Base-by-base conservation (phyloP, 106 monocot species). In the Allium sativum region DNA sequence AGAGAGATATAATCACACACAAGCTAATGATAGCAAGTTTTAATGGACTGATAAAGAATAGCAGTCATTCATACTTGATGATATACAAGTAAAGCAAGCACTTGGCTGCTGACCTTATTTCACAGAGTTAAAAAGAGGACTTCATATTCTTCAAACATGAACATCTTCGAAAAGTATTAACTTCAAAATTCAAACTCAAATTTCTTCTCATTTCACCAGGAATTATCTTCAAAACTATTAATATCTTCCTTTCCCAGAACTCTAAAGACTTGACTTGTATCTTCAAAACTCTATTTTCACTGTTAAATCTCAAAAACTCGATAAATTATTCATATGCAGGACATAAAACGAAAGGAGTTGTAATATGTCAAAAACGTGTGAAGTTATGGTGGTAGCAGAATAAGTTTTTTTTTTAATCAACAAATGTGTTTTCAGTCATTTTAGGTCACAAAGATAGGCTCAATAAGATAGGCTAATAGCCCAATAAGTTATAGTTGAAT, bases 81-180 rank as follows among this genome's bases (percentile, higher is more conserved):
- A 64, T 71, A 83, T 73, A 76, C 81, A 81, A 76, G 72, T 63
- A 79, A 82, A 73, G 77, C 77, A 74, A 70, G 76, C 80, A 76
- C 71, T 56, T 69, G 69, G 78, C 79, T 78, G 86, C 94, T 86
- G 73, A 94, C 86, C 89, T 90, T 86, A 58, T 67, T 64, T 76
- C 79, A 75, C 82, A 72, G 84, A 82, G 75, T 66, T 83, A 70
- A 70, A 91, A 79, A 89, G 87, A 74, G 78, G 77, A 82, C 88
- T 79, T 88, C 78, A 79, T 59, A 70, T 72, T 91, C 86, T 91
- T 90, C 86, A 83, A 73, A 78, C 84, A 79, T 82, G 84, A 72
- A 76, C 69, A 74, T 90, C 95, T 90, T 90, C 79, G 83, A 70
- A 73, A 75, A 73, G 66, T 76, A 72, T 58, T 62, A 78, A 78